These are phyloP conservation scores for Metarhizium rileyi DNA, from an alignment of 2,329 filamentous ascomycete species.

Conservation along the genomic window DNA sequence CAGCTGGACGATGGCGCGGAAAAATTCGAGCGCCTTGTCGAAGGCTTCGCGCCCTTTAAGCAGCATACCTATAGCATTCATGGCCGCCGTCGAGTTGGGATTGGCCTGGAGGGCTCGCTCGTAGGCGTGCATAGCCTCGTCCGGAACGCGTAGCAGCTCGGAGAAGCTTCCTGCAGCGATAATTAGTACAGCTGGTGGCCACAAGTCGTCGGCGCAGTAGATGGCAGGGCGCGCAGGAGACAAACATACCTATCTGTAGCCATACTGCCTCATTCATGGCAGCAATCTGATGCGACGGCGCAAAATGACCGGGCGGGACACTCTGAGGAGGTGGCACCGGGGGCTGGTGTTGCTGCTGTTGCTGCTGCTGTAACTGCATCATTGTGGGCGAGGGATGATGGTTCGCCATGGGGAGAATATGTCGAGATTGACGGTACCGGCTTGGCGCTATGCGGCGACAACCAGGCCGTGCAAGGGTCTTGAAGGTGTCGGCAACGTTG, in stretches of 20 bases:
- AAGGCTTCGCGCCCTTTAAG: slow-evolving; percentile 89
- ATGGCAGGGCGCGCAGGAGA: not conserved
- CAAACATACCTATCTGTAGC: slow-evolving; percentile 75
- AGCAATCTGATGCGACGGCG: slow-evolving; percentile 64
- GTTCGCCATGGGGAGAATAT: slow-evolving; percentile 51
- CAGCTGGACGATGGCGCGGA: slow-evolving; percentile 82
- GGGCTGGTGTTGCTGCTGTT: slow-evolving; percentile 40
- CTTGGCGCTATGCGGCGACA: not conserved
- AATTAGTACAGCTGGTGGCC: not conserved
- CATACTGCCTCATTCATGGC: slow-evolving; percentile 80
- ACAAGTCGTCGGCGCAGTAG: slow-evolving; percentile 4
- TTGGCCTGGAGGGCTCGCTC: slow-evolving; percentile 85
- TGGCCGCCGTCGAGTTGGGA: slow-evolving; percentile 75
- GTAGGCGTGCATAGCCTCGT: slow-evolving; percentile 84
- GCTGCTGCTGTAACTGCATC: slow-evolving; percentile 52
- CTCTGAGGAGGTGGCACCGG: slow-evolving; percentile 47
- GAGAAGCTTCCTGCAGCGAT: slow-evolving; percentile 60
- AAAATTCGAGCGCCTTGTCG: slow-evolving; percentile 84
- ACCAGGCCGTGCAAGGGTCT: not conserved
- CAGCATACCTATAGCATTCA: slow-evolving; percentile 91
- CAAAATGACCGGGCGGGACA: slow-evolving; percentile 47
- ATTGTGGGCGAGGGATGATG: slow-evolving; percentile 75
- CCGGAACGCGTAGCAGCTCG: slow-evolving; percentile 78
- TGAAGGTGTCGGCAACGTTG: not conserved
- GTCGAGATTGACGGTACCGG: not conserved